A percentile compares a stretch with the other conserved stretches of the same genome.
Evolutionary conservation across 805 yeast species (phyloP).

Genomic region (Metschnikowia orientalis): DNA sequence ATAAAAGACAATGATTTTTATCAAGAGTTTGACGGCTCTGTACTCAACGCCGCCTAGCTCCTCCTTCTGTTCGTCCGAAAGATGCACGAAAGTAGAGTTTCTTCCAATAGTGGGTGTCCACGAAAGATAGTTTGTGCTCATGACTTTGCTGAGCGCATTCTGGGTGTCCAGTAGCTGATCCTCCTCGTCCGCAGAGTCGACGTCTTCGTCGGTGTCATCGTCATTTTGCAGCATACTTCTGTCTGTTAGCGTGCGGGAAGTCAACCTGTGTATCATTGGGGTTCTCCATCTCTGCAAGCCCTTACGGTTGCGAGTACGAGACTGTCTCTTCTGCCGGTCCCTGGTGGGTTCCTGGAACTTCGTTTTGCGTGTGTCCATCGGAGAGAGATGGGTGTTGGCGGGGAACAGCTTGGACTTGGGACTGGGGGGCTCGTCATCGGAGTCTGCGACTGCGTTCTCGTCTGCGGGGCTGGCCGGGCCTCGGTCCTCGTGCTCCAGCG

Average conservation of each 20-base stretch:
- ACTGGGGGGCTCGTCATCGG: slow-evolving; percentile 11
- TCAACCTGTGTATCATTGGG: slow-evolving; percentile 10
- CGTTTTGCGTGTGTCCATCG: slow-evolving; percentile 10
- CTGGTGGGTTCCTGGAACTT: slow-evolving; percentile 16
- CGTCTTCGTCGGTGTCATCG: slow-evolving; percentile 10
- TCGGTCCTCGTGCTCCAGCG: slow-evolving; percentile 1
- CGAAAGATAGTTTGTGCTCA: slow-evolving; percentile 69
- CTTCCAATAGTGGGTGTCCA: slow-evolving; percentile 91
- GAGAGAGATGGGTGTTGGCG: not conserved
- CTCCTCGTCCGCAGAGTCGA: slow-evolving; percentile 18
- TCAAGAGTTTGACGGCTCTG: slow-evolving; percentile 75
- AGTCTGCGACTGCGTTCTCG: slow-evolving; percentile 13
- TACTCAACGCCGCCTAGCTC: slow-evolving; percentile 98
- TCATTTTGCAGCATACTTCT: slow-evolving; percentile 9
- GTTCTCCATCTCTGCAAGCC: slow-evolving; percentile 17
- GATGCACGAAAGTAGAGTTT: slow-evolving; percentile 83
- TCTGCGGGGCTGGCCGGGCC: slow-evolving; percentile 9
- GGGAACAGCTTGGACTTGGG: not conserved
- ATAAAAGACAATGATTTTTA: slow-evolving; percentile 58
- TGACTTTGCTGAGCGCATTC: slow-evolving; percentile 20
- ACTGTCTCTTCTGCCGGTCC: slow-evolving; percentile 12
- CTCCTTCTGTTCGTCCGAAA: slow-evolving; percentile 79
- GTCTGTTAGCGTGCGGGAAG: slow-evolving; percentile 12
- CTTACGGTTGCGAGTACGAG: slow-evolving; percentile 4
- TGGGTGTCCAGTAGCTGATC: slow-evolving; percentile 17